Base-by-base conservation (phyloP, 2,329 filamentous ascomycete species). In the Aspergillus phoenicis region DNA sequence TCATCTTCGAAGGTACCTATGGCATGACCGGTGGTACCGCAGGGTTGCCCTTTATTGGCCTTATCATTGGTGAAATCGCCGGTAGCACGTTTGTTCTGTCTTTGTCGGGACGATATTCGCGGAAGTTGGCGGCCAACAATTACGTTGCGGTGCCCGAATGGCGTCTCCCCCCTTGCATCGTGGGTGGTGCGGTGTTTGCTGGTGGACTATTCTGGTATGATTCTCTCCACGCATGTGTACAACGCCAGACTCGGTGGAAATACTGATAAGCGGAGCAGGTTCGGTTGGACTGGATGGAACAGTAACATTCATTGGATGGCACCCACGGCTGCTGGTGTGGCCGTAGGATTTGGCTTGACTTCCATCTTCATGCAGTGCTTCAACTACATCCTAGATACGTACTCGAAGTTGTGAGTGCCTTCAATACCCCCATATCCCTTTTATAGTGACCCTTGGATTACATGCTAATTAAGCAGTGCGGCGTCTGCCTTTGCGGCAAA, bases 361-460 rank as follows among this genome's bases (percentile, higher is more conserved):
- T 61, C 66, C 0, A 70, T 71, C 20, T 70, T 70, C 54, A 66
- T 68, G 61, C 66, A 66, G 38, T 60, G 64, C 3, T 68, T 68
- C 41, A 70, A 70, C 17, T 68, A 69, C 36, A 52, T 69, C 3
- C 61, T 69, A 2, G 66, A 68, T 43, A 64, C 64, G 1, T 68
- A 68, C 24, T 43, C 66, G 8, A 64, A 62, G 26, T 68, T 68
- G 66, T 68, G 57, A 41, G 65, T 49, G 11, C 2, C 20, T 20
- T 20, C 20, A 20, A 20, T 8, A 17, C 13, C 15, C 17, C 3
- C 3, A 7, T n/a, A 17, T n/a, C 8, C 2, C 38, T 47, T 7
- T 15, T 20, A 20, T 17, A 3, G n/a, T 20, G 8, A 13, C 11
- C 17, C 13, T 3, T 26, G 20, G 5, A 13, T n/a, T 15, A 0